Conservation (phyloP, 805 yeast species). For the Cyberlindnera suaveolens region DNA sequence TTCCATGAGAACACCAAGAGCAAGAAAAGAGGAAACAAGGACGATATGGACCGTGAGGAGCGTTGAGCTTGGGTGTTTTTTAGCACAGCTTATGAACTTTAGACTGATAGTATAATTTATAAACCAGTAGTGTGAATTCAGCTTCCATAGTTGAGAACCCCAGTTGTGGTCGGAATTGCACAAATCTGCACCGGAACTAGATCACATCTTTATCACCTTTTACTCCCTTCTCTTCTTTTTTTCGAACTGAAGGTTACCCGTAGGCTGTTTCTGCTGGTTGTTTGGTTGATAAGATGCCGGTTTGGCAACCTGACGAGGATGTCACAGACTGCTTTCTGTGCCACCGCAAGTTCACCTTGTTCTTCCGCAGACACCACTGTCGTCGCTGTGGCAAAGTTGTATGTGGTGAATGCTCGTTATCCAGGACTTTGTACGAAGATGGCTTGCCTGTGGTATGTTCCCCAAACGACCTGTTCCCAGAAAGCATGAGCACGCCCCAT, state of each 20-base stretch:
- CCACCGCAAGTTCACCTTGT: constrained; percentile 42
- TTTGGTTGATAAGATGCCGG: constrained; percentile 24
- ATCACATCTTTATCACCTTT: too few relatives aligned
- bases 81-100: too few relatives aligned
- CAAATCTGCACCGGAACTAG: too few relatives aligned
- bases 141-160: too few relatives aligned
- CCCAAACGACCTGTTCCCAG: constrained; percentile 41
- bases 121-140: too few relatives aligned
- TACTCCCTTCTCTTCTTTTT: too few relatives aligned
- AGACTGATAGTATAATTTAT: too few relatives aligned
- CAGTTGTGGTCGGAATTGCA: too few relatives aligned
- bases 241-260: too few relatives aligned
- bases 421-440: constrained; percentile 48
- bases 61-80: constrained; percentile 1
- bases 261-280: too few relatives aligned
- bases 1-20: constrained; percentile 23
- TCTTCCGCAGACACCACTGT: constrained; percentile 78
- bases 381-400: constrained; percentile 74
- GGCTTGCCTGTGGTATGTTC: constrained; percentile 53
- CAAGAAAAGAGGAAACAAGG: constrained; percentile 7
- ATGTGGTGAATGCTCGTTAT: constrained; percentile 61
- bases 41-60: constrained; percentile 23
- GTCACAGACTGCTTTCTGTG: constrained; percentile 53
- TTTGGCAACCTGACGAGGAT: constrained; percentile 69
- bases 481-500: constrained; percentile 47